phyloP scores from a whole-genome alignment of 2,329 filamentous ascomycete species.

The Stagonosporopsis cucurbitacearum region DNA sequence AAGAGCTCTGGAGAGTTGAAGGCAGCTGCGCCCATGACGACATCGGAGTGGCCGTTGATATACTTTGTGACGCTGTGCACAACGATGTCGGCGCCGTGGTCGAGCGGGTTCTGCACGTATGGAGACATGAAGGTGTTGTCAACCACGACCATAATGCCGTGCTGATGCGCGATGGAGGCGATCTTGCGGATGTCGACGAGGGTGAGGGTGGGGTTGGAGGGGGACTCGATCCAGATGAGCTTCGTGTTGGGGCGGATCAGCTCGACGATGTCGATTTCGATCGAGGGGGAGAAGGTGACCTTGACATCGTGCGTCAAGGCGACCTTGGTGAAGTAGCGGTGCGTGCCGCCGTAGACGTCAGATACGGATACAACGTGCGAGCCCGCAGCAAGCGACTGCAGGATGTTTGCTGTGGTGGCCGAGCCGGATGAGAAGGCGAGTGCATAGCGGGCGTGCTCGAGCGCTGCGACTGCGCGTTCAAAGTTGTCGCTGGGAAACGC shows the following conservation, averaged over 20 bases:
- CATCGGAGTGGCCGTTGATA: constrained; percentile 96
- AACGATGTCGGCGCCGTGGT: constrained; percentile 94
- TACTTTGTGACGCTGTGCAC: constrained; percentile 98
- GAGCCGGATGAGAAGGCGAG: constrained; percentile 94
- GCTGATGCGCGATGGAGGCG: constrained; percentile 79
- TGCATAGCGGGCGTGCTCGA: constrained; percentile 91
- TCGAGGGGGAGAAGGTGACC: constrained; percentile 91
- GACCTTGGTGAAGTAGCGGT: constrained; percentile 98
- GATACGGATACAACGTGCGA: constrained; percentile 96
- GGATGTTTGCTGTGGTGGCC: constrained; percentile 88
- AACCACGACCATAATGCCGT: constrained; percentile 94
- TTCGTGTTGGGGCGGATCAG: constrained; percentile 90
- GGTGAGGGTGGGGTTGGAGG: constrained; percentile 91
- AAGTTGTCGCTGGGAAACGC: constrained; percentile 75
- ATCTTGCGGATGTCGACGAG: constrained; percentile 93
- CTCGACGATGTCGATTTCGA: constrained; percentile 83
- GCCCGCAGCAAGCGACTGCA: constrained; percentile 88
- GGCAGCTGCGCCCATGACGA: constrained; percentile 95
- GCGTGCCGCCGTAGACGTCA: constrained; percentile 97
- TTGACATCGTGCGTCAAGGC: constrained; percentile 91
- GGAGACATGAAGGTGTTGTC: constrained; percentile 98
- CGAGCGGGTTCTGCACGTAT: constrained; percentile 94
- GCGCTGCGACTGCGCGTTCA: constrained; percentile 85
- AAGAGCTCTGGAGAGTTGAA: constrained; percentile 87
- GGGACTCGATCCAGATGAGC: constrained; percentile 95